Evolutionary conservation across 106 monocot species (phyloP).

Genomic region (Acanthochlamys bracteata): DNA sequence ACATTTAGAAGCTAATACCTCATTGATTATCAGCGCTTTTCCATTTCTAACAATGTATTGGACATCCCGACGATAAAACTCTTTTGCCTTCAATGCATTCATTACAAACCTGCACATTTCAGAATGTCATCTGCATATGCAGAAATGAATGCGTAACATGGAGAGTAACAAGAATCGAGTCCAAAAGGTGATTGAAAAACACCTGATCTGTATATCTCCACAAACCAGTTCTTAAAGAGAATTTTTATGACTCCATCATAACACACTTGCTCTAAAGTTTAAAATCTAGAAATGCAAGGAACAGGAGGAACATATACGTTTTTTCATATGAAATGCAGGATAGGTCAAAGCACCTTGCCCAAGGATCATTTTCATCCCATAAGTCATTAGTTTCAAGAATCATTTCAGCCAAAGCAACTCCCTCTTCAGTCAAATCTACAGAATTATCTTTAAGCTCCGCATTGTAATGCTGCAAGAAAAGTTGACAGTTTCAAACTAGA

Average conservation of each 20-base stretch:
- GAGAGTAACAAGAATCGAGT: no score
- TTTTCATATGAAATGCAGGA: no score
- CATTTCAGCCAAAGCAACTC: slow-evolving; percentile 87
- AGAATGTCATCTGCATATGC: neutral
- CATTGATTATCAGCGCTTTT: slow-evolving; percentile 93
- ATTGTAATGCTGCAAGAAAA: slow-evolving; percentile 77
- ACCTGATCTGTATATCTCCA: no score
- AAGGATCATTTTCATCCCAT: slow-evolving; percentile 99
- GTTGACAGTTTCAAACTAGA: neutral
- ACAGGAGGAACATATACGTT: no score
- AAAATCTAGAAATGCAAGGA: no score
- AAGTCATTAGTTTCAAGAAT: slow-evolving; percentile 86
- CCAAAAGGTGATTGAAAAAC: no score
- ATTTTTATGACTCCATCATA: no score
- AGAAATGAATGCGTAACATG: no score
- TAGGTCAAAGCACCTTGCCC: slow-evolving; percentile 63
- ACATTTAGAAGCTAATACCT: slow-evolving; percentile 37
- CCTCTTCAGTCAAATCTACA: slow-evolving; percentile 89
- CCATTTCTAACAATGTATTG: slow-evolving; percentile 98
- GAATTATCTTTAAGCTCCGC: slow-evolving; percentile 88
- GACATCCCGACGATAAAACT: slow-evolving; percentile 89
- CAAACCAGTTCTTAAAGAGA: no score
- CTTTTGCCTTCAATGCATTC: slow-evolving; percentile 98
- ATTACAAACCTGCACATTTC: slow-evolving; percentile 65
- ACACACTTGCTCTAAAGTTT: no score